Evolutionary conservation across 2,329 filamentous ascomycete genomes (phyloP), one percentile per base, ranked within the genome.

Genomic region (Cladosporium colombiae): DNA sequence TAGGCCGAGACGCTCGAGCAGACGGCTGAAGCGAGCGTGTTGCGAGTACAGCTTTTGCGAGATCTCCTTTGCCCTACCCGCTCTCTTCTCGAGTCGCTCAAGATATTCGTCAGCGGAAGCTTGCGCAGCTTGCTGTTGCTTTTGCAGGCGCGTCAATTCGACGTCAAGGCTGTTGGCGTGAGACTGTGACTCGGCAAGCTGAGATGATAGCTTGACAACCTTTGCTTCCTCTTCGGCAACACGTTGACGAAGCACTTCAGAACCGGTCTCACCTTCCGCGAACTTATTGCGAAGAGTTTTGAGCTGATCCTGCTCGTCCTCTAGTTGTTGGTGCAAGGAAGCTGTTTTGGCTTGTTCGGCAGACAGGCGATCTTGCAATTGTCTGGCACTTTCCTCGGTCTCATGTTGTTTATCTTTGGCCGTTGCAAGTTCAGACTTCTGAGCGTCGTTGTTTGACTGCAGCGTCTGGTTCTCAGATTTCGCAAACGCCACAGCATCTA

Each of bases 1-100:
- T 74, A 95, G 97, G 14, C 94, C 94, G 5, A 98, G 84, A 33
- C 92, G 87, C 74, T 98, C 93, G 0, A 99, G 83, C 57, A 99
- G 86, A 61, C 90, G 88, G 66, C 87, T 86, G n/a, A 97, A 83
- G 27, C 92, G 89, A 71, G 96, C 91, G 68, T 95, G 93, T 68
- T 97, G 91, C 1, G 88, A 85, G 75, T 92, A 96, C 4, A 97
- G 83, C 65, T 89, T 88, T 73, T 93, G 90, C 1, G 93, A 96
- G 14, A 98, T 82, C 69, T 97, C 92, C 75, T 91, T 92, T 5
- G 92, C 89, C 68, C 89, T 89, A 62, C 84, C 82, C 49, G 90
- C 89, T 55, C 92, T 90, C 55, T 86, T 84, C 52, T 92, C 88
- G 56, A 92, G 86, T 60, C 88, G 86, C 27, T 80, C 80, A 18